phyloP scores from a whole-genome alignment of 495 filamentous ascomycete species.

The Collariella sp. region DNA sequence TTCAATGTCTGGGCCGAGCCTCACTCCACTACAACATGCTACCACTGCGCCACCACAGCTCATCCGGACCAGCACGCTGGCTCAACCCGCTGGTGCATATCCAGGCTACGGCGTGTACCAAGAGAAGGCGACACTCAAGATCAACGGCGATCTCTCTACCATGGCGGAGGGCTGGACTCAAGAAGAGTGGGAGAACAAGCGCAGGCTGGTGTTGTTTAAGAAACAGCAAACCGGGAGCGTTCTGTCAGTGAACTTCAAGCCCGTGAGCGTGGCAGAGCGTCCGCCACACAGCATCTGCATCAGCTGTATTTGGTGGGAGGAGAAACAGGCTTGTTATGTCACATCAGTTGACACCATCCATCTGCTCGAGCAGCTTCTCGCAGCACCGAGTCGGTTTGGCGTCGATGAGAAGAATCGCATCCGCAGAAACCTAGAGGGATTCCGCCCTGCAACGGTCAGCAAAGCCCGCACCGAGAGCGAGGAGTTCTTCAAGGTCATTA shows the following conservation, averaged over 20 bases:
- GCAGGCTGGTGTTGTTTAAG: slow-evolving; percentile 79
- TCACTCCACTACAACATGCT: slow-evolving; percentile 29
- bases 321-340: slow-evolving; percentile 79
- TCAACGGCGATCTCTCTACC: slow-evolving; percentile 70
- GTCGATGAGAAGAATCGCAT: slow-evolving; percentile 98
- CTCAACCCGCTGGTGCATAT: slow-evolving; percentile 36
- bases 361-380: slow-evolving; percentile 80
- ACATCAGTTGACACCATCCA: slow-evolving; percentile 96
- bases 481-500: slow-evolving; percentile 97
- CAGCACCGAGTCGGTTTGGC: slow-evolving; percentile 60
- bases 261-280: slow-evolving; percentile 60
- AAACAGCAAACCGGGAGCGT: slow-evolving; percentile 69
- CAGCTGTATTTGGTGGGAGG: slow-evolving; percentile 89
- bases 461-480: slow-evolving; percentile 87
- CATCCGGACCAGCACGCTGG: slow-evolving; percentile 76
- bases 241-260: slow-evolving; percentile 61
- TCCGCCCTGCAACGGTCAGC: slow-evolving; percentile 80
- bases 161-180: slow-evolving; percentile 74
- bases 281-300: slow-evolving; percentile 72
- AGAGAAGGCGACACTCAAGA: slow-evolving; percentile 75
- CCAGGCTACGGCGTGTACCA: slow-evolving; percentile 53
- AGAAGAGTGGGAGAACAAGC: slow-evolving; percentile 66
- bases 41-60: slow-evolving; percentile 52
- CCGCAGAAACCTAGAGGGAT: slow-evolving; percentile 86
- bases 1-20: slow-evolving; percentile 34